phyloP scores from a whole-genome alignment of 208 protist genomes.

The Wallacemonas collosoma region DNA sequence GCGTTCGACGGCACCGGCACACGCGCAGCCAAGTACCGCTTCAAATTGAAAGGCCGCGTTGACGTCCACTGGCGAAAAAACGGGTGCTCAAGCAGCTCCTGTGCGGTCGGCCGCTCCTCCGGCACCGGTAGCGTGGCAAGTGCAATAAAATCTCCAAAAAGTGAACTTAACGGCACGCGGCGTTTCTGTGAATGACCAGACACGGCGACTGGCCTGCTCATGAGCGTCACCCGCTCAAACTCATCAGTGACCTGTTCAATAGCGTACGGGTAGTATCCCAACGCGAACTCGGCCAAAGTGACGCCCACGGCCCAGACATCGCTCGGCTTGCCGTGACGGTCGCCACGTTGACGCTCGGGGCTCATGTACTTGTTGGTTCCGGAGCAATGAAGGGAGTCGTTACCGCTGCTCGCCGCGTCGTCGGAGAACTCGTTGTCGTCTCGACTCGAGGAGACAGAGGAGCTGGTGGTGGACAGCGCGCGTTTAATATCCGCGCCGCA shows the following conservation, averaged over 20 bases:
- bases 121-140: constrained; percentile 63
- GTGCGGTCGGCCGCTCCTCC: constrained; percentile 65
- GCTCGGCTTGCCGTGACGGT: constrained; percentile 70
- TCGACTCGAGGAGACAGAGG: neutral
- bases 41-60: constrained; percentile 64
- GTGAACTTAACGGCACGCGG: constrained; percentile 38
- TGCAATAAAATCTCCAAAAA: constrained; percentile 75
- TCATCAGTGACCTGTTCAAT: constrained; percentile 55
- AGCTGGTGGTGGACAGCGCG: constrained; percentile 8
- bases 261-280: constrained; percentile 84
- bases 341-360: constrained; percentile 82
- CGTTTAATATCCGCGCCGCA: constrained; percentile 15
- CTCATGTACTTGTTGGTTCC: constrained; percentile 92
- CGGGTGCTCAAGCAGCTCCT: constrained; percentile 86
- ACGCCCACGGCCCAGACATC: constrained; percentile 92
- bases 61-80: constrained; percentile 84
- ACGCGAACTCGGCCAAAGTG: constrained; percentile 84
- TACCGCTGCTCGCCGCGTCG: constrained; percentile 3
- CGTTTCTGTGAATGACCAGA: constrained; percentile 35
- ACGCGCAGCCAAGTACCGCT: constrained; percentile 61
- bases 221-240: constrained; percentile 62
- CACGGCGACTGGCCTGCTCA: constrained; percentile 53
- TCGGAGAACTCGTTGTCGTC: constrained; percentile 17
- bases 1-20: constrained; percentile 48
- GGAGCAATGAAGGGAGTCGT: constrained; percentile 43